Percentiles rank a stretch among this genome's conserved stretches.
Conservation (phyloP, 108 stramenopile genomes). For the Cyclostephanos tholiformis region DNA sequence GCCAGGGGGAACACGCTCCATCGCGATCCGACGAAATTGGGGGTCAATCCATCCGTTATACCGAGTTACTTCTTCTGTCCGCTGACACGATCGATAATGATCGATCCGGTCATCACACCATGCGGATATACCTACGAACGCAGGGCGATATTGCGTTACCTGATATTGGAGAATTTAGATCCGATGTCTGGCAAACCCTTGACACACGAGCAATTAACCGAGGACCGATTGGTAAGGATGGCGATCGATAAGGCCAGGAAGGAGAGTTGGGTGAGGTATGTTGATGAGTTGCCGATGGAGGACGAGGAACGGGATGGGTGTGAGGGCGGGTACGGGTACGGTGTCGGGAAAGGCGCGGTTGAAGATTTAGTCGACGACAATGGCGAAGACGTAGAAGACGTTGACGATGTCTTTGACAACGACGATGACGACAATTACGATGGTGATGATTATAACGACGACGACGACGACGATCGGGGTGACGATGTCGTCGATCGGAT, state of each 20-base stretch:
- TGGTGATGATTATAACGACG: not conserved
- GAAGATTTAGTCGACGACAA: not conserved
- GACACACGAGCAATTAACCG: conserved; percentile 21
- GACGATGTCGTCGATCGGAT: not conserved
- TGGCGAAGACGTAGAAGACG: not conserved
- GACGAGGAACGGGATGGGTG: conserved; percentile 9
- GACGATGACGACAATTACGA: not conserved
- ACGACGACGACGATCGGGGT: not conserved
- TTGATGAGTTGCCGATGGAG: conserved; percentile 11
- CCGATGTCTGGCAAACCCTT: conserved; percentile 30
- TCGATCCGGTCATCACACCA: conserved; percentile 60
- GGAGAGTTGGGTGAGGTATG: conserved; percentile 47
- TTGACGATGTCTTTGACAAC: not conserved
- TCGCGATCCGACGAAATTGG: not conserved
- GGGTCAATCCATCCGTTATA: conserved; percentile 40
- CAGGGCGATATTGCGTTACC: conserved; percentile 38
- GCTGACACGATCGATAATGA: conserved; percentile 57
- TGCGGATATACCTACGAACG: conserved; percentile 59
- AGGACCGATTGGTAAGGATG: conserved; percentile 27
- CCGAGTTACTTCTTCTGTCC: conserved; percentile 65
- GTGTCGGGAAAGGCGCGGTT: too few species aligned
- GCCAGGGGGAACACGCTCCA: not conserved
- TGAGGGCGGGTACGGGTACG: not conserved
- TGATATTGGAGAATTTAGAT: conserved; percentile 23
- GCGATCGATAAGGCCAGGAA: conserved; percentile 43